phyloP scores from a whole-genome alignment of 2,329 filamentous ascomycete genomes.

The Myotisia sp. region DNA sequence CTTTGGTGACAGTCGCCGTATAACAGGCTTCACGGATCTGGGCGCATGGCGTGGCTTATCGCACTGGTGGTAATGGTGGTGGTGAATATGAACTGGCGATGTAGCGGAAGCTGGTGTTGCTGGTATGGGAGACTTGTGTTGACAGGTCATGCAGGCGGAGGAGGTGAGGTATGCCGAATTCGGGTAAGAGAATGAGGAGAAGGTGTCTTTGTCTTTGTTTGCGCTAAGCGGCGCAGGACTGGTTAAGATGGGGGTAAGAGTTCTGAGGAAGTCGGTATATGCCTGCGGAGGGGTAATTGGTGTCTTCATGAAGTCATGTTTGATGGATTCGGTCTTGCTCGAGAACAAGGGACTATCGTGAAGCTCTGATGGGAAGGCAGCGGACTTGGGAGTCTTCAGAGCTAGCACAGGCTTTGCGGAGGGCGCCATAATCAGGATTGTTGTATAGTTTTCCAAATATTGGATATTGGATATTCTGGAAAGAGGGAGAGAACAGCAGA shows the following conservation, averaged over 20 bases:
- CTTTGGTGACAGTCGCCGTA: conserved; percentile 53
- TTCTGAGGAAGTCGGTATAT: conserved; percentile 86
- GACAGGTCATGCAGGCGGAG: conserved; percentile 34
- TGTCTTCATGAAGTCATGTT: conserved; percentile 56
- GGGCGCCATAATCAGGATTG: conserved; percentile 9
- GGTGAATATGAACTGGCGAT: conserved; percentile 18
- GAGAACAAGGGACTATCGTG: conserved; percentile 38
- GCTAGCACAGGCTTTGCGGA: conserved; percentile 9
- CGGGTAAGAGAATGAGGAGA: not conserved
- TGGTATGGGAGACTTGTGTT: conserved; percentile 46
- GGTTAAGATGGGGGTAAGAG: conserved; percentile 55
- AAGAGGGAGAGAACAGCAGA: not conserved
- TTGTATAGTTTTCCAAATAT: no score
- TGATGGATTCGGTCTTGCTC: conserved; percentile 48
- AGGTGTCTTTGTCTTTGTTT: conserved; percentile 23
- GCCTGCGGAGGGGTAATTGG: conserved; percentile 82
- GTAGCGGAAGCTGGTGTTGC: conserved; percentile 39
- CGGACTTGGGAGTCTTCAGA: conserved; percentile 29
- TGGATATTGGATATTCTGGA: not conserved
- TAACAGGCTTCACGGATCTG: conserved; percentile 46
- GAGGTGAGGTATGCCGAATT: conserved; percentile 21
- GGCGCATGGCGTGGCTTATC: conserved; percentile 43
- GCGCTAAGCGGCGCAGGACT: conserved; percentile 50
- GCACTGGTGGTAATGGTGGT: conserved; percentile 25
- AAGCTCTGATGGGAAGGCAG: conserved; percentile 40